Percentiles rank a stretch among this genome's conserved stretches.
These are phyloP conservation scores for Phoenix roebelenii DNA, from an alignment of 176 grass and related monocot species.

Conservation along the genomic window DNA sequence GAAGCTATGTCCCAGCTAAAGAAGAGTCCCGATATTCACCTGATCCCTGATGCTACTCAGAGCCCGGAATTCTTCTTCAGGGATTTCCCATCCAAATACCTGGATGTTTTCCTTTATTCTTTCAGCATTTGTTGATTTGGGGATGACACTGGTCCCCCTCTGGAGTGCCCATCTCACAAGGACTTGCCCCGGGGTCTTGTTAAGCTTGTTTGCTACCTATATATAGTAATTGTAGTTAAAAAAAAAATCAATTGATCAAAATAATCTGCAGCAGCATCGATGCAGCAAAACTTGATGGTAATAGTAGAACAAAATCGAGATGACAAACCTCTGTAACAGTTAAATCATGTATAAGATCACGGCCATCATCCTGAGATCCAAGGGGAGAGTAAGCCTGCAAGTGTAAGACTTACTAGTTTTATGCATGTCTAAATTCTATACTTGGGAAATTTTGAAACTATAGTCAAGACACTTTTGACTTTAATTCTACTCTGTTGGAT, in stretches of 20 bases:
- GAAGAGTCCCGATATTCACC: slow-evolving; percentile 17
- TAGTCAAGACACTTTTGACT: no score
- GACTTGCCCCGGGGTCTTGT: slow-evolving; percentile 63
- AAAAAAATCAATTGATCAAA: no score
- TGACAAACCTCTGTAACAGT: slow-evolving; percentile 27
- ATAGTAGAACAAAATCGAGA: neutral
- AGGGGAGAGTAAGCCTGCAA: slow-evolving; percentile 70
- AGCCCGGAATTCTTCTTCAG: slow-evolving; percentile 50
- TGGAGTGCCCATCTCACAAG: slow-evolving; percentile 65
- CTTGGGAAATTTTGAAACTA: no score
- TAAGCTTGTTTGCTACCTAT: slow-evolving; percentile 64
- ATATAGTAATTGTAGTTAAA: neutral
- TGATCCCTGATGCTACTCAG: slow-evolving; percentile 74
- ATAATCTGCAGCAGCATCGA: no score
- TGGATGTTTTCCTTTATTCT: slow-evolving; percentile 74
- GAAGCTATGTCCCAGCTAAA: neutral
- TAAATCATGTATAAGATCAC: slow-evolving; percentile 49
- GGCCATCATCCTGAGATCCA: slow-evolving; percentile 39
- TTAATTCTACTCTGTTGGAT: no score
- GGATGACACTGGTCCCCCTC: slow-evolving; percentile 66
- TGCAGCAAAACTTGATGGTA: no score
- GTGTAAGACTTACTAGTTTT: neutral
- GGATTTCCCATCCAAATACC: slow-evolving; percentile 65
- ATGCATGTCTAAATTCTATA: neutral
- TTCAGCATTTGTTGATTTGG: slow-evolving; percentile 62